Base-by-base conservation (phyloP, 371 early-diverging fungal species). In the Nematocida sp. region DNA sequence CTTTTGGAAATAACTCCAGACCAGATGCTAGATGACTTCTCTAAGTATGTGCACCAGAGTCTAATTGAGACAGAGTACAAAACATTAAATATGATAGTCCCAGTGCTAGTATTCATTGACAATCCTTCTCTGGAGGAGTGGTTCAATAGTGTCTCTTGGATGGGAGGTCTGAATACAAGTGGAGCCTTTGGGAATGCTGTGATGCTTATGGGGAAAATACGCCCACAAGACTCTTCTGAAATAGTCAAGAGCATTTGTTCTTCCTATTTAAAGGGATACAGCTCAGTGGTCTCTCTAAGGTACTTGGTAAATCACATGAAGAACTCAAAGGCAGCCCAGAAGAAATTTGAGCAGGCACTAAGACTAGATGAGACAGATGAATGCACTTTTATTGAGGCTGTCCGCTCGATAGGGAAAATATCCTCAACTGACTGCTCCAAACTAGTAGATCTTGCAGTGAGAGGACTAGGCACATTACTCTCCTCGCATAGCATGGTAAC, bases 1-100 rank as follows among this genome's bases (percentile, higher is more conserved):
- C 62, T 83, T 27, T 78, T 81, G 41, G 65, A 60, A 34, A 78
- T 78, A 51, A 48, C 81, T 21, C 83, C 81, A 17, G 64, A 63
- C 0, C 53, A 60, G 46, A 83, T 81, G 81, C 45, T 76, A 13
- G 37, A 77, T 43, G 83, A 83, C 54, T 81, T 75, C 78, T 60
- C 64, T 43, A 79, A 76, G 78, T 77, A 74, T 58, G 51, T 81
- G 19, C 78, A 79, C 32, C 75, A 77, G 64, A 34, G 53, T 17
- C 63, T 80, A 45, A 37, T 77, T 13, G 63, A 54, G 45, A 57
- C 63, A 17, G 58, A 60, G 21, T 60, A 65, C 46, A 32, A 57
- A 25, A 53, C 63, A 23, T 43, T 52, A 57, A 76, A 79, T 43
- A 63, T 31, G 23, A 65, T 60, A 40, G 77, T 79, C 32, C 52